Base-by-base conservation (phyloP, 805 yeast genomes). In the Starmerella bombi region DNA sequence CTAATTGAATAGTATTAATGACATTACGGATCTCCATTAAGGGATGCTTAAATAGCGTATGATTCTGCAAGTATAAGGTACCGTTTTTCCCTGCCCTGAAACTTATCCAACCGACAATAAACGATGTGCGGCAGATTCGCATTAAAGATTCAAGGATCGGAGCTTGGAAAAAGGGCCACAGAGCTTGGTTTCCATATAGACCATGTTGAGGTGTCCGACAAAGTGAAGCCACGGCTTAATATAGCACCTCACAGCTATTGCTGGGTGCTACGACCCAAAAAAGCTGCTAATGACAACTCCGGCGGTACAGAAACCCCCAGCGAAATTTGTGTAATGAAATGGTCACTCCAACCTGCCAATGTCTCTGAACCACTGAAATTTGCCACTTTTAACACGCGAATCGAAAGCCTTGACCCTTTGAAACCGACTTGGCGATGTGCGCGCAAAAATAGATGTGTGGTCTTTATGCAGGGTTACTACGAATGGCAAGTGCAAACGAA, bases 391-490 rank as follows among this genome's bases (percentile, higher is more conserved):
- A 85, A 85, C 61, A 84, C 93, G 20, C 62, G 91, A 17, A 61
- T 62, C 27, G 94, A 84, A 47, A 69, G 77, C 5, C 51, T 84
- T 9, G 50, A 52, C 0, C 64, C 66, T 4, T 58, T 61, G 1
- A 65, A 68, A 32, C 61, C 66, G 18, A 58, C 78, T 31, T 85
- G 94, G 94, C 63, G 63, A 5, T 45, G 63, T 1, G 64, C 72
- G 4, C 60, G 67, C 28, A 59, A 59, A 7, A 61, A 63, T 4
- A 62, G 94, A 29, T 85, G 94, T 56, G 75, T 78, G 1, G 72
- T 84, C 0, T 88, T 93, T 0, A 69, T 81, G 30, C 70, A 72
- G 51, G 95, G 95, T 0, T 86, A 86, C 58, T 86, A 72, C 54
- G 96, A 86, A 59, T 86, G 96, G 95, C 48, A 49, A 53, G 9